Evolutionary conservation across 1,139 yeast species (phyloP), one percentile per base, ranked within the genome.

Genomic region (Spencermartinsiella ligniputridi): DNA sequence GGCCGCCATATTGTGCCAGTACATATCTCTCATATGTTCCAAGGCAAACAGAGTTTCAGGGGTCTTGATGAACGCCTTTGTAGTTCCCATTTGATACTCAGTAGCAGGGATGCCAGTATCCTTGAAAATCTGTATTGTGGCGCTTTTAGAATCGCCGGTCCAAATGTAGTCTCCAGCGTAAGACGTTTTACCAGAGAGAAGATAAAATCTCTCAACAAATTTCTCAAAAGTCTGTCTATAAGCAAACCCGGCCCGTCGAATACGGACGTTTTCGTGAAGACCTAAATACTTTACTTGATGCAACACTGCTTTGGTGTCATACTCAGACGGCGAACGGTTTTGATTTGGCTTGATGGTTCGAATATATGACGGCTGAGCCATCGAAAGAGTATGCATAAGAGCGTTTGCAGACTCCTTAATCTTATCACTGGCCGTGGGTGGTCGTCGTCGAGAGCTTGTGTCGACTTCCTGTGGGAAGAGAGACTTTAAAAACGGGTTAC

Each of bases 1-100:
- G 1, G 96, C 90, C 2, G 98, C 98, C 96, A 92, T 94, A 58
- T 87, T 88, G 61, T 89, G 94, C 98, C 98, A 94, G 63, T 89
- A 94, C 69, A 83, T 85, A 60, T 94, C 99, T 65, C 98, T 79
- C 94, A 90, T 82, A 59, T 88, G 94, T 67, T 94, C 99, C 49
- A 94, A 71, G 0, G 96, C 96, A 66, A 94, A 94, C 55, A 94
- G 72, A 0, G 98, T 92, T 62, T 94, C 98, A 5, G 99, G 99
- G 11, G 96, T 88, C 61, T 94, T 94, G 64, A 94, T 89, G 63
- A 94, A 94, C 2, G 92, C 94, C 65, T 89, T 92, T n/a, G 95
- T 77, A 1, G 84, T 83, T 61, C 99, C 99, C 69, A 92, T 71
- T 67, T 94, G 98, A 66, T 75, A 94, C 63, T 94, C 98, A 6